These are phyloP conservation scores for Aspergillus texensis DNA, from an alignment of 2,329 filamentous ascomycete species.

Conservation along the genomic window DNA sequence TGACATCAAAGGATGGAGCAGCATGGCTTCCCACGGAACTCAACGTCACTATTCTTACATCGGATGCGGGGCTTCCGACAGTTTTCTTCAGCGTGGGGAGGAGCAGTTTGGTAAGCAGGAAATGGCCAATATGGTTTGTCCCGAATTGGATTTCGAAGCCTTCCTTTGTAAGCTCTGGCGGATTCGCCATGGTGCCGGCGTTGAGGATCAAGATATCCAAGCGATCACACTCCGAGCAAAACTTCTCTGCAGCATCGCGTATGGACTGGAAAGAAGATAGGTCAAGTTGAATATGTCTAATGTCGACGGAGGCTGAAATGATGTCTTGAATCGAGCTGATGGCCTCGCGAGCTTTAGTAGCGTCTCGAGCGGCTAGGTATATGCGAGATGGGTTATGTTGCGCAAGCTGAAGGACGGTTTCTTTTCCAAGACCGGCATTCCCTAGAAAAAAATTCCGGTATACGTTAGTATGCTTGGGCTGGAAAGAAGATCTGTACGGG, in stretches of 20 bases:
- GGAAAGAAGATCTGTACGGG: not conserved
- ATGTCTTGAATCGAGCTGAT: constrained; percentile 46
- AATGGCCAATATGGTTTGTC: constrained; percentile 53
- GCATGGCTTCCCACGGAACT: constrained; percentile 40
- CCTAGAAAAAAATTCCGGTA: constrained; percentile 30
- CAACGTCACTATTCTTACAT: constrained; percentile 43
- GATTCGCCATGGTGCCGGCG: constrained; percentile 50
- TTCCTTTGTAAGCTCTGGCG: constrained; percentile 40
- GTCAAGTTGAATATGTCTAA: constrained; percentile 53
- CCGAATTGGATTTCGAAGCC: constrained; percentile 50
- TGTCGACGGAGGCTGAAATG: constrained; percentile 37
- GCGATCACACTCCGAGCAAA: constrained; percentile 43
- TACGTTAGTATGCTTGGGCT: constrained; percentile 3
- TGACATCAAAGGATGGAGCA: constrained; percentile 37
- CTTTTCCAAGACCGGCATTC: constrained; percentile 51
- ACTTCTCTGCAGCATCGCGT: constrained; percentile 46
- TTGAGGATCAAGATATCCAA: constrained; percentile 52
- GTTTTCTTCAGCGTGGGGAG: constrained; percentile 45
- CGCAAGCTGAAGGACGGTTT: constrained; percentile 52
- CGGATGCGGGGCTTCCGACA: constrained; percentile 24
- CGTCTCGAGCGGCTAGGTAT: constrained; percentile 57
- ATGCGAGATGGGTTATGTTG: constrained; percentile 56
- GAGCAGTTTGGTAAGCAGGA: constrained; percentile 48
- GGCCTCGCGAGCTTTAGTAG: constrained; percentile 45
- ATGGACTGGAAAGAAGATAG: constrained; percentile 55